These are phyloP conservation scores for Talaromyces sp. DNA, from an alignment of 2,329 filamentous ascomycete species.

Conservation along the genomic window DNA sequence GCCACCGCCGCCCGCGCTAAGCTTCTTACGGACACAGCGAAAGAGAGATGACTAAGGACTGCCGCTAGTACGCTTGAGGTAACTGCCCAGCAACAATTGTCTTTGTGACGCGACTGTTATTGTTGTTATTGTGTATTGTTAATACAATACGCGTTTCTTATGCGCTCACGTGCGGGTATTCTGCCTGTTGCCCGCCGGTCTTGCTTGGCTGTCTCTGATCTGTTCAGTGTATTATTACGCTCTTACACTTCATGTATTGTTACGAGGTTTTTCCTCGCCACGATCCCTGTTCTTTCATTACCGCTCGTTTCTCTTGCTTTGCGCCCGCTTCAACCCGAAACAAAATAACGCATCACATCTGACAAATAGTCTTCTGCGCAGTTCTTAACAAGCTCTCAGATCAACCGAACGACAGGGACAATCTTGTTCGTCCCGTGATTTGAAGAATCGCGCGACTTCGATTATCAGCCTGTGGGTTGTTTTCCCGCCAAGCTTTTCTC, in stretches of 20 bases:
- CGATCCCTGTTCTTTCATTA: not conserved
- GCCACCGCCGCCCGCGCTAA: not conserved
- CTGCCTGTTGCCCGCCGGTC: not conserved
- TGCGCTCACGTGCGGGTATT: not conserved
- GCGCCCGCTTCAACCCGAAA: conserved; percentile 3
- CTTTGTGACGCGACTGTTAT: conserved; percentile 6
- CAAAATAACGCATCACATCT: conserved; percentile 9
- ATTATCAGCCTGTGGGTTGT: not conserved
- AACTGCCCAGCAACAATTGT: conserved; percentile 1
- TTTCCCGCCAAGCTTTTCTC: conserved; percentile 13
- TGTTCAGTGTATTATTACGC: not conserved
- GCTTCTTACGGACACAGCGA: not conserved
- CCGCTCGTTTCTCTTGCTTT: not conserved
- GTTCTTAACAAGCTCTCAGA: not conserved
- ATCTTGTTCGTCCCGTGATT: conserved; percentile 8
- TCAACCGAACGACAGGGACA: not conserved
- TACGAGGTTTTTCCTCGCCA: not conserved
- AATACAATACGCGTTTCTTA: conserved; percentile 6
- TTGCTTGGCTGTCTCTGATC: not conserved
- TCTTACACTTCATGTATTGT: not conserved
- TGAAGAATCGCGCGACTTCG: conserved; percentile 1
- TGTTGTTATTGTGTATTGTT: not conserved
- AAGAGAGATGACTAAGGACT: not conserved
- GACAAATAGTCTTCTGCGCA: conserved; percentile 2
- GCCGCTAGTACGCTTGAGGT: conserved; percentile 7